Percentiles rank a stretch among this genome's conserved stretches.
phyloP scores from a whole-genome alignment of 1,139 yeast genomes.

The Hansenula lynferdii region DNA sequence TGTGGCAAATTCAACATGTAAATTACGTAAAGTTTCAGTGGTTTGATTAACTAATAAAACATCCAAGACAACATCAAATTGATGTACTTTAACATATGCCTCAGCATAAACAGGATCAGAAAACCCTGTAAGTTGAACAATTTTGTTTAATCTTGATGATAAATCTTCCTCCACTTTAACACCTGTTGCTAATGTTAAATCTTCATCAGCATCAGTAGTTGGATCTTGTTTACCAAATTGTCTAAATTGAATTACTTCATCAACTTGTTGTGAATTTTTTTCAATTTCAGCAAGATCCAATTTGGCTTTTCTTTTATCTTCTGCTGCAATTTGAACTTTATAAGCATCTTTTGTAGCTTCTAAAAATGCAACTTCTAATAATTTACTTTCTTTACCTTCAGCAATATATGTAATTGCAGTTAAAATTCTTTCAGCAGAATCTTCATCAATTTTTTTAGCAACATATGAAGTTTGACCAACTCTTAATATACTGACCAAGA shows the following conservation, averaged over 20 bases:
- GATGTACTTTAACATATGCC: conserved; percentile 92
- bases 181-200: conserved; percentile 43
- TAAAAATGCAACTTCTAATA: conserved; percentile 70
- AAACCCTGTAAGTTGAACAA: conserved; percentile 93
- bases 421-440: conserved; percentile 86
- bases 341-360: conserved; percentile 87
- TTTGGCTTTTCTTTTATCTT: conserved; percentile 52
- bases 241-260: conserved; percentile 77
- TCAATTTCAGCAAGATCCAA: conserved; percentile 56
- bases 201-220: conserved; percentile 40
- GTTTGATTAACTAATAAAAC: conserved; percentile 95
- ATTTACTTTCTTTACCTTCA: conserved; percentile 32
- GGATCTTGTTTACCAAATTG: conserved; percentile 58
- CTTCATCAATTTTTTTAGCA: conserved; percentile 84
- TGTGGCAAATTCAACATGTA: conserved; percentile 94
- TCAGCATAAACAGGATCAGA: conserved; percentile 98
- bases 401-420: conserved; percentile 59
- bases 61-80: conserved; percentile 92
- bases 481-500: conserved; percentile 86
- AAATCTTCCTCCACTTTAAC: conserved; percentile 51
- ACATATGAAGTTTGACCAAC: conserved; percentile 83
- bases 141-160: conserved; percentile 78
- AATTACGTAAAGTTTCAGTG: conserved; percentile 80
- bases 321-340: conserved; percentile 54
- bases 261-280: conserved; percentile 74